Evolutionary conservation across 2,329 filamentous ascomycete genomes (phyloP).

Genomic region (Pseudogymnoascus sp.): DNA sequence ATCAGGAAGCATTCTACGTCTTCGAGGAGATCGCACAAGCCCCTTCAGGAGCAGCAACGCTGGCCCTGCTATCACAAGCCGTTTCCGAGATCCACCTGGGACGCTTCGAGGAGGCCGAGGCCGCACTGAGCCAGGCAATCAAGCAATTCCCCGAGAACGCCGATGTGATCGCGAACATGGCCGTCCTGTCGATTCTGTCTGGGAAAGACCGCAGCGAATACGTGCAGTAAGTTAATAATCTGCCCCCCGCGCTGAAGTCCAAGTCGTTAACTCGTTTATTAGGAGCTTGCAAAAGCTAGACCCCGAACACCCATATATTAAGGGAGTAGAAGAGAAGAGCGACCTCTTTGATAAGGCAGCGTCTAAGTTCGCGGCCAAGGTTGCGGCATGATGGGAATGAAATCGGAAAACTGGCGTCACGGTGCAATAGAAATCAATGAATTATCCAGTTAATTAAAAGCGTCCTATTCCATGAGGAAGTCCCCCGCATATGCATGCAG

Average conservation of each 20-base stretch:
- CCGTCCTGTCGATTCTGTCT: slow-evolving; percentile 71
- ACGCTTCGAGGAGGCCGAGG: slow-evolving; percentile 80
- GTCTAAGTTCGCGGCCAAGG: slow-evolving; percentile 80
- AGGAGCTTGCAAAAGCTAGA: slow-evolving; percentile 54
- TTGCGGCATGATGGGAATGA: slow-evolving; percentile 43
- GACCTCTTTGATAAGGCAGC: slow-evolving; percentile 81
- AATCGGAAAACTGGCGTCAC: slow-evolving; percentile 6
- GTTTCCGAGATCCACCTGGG: slow-evolving; percentile 88
- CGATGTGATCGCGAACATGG: slow-evolving; percentile 73
- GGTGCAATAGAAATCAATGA: slow-evolving; percentile 9
- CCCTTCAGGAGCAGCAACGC: slow-evolving; percentile 68
- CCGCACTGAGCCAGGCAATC: slow-evolving; percentile 74
- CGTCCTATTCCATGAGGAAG: not conserved
- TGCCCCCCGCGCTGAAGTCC: not conserved
- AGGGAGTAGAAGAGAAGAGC: slow-evolving; percentile 77
- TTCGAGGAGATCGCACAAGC: slow-evolving; percentile 93
- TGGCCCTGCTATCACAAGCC: slow-evolving; percentile 78
- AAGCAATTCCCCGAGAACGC: slow-evolving; percentile 64
- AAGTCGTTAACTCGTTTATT: slow-evolving; percentile 12
- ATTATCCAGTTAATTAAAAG: slow-evolving; percentile 2
- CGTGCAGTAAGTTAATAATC: slow-evolving; percentile 46
- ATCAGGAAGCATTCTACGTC: slow-evolving; percentile 95
- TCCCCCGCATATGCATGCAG: not conserved
- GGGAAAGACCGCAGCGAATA: slow-evolving; percentile 65
- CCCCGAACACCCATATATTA: slow-evolving; percentile 63